Evolutionary conservation across 2,329 filamentous ascomycete species (phyloP).

Genomic region (Tolypocladium guangdongense): DNA sequence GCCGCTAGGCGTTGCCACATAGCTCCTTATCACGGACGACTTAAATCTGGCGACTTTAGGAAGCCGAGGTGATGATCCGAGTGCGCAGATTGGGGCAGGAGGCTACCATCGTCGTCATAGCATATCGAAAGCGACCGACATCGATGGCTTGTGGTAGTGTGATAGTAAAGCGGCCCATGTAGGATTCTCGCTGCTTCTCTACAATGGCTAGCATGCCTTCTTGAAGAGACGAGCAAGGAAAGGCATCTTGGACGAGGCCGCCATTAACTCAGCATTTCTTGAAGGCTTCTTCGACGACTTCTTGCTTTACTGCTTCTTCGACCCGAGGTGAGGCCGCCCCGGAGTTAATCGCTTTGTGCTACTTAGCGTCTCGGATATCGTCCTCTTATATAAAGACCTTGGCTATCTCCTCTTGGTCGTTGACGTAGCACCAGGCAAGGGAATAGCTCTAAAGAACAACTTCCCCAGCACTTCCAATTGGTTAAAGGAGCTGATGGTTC

Average conservation of each 20-base stretch:
- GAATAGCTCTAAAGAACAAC: constrained; percentile 4
- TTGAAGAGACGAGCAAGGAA: constrained; percentile 27
- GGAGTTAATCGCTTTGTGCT: background rate
- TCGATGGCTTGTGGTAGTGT: constrained; percentile 9
- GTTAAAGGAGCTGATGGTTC: background rate
- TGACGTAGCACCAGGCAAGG: constrained; percentile 1
- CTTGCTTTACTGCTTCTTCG: background rate
- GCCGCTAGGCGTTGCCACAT: background rate
- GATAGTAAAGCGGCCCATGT: constrained; percentile 19
- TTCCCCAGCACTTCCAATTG: constrained; percentile 5
- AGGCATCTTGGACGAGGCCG: constrained; percentile 17
- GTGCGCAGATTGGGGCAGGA: constrained; percentile 6
- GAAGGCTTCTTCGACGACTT: background rate
- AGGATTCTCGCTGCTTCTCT: constrained; percentile 17
- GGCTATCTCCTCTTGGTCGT: background rate
- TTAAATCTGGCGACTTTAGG: constrained; percentile 3
- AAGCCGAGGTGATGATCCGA: constrained; percentile 2
- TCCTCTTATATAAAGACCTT: background rate
- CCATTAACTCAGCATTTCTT: background rate
- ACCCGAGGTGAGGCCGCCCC: background rate
- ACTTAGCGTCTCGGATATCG: background rate
- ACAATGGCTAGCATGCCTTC: constrained; percentile 26
- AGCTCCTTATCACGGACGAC: background rate
- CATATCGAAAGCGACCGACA: constrained; percentile 13
- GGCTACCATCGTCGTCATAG: constrained; percentile 11